These are phyloP conservation scores for Adiantum capillusveneris DNA, from an alignment of 75 land plant genomes.

Conservation along the genomic window DNA sequence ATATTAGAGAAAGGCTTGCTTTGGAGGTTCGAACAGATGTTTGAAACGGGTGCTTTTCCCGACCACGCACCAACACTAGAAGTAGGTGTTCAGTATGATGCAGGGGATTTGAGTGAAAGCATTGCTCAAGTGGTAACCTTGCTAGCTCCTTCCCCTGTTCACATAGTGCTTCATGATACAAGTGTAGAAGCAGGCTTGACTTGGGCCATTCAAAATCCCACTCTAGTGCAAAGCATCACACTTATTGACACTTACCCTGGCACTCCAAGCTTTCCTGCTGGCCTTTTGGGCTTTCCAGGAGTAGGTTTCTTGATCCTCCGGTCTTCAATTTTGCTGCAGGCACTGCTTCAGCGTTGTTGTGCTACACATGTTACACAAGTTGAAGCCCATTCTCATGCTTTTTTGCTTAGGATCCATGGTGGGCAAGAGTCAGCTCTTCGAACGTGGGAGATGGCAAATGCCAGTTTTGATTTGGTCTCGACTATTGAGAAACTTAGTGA, in stretches of 20 bases:
- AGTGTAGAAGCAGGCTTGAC: constrained; percentile 35
- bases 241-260: constrained; percentile 44
- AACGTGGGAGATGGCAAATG: constrained; percentile 46
- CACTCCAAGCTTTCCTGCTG: constrained; percentile 48
- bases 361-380: constrained; percentile 19
- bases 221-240: constrained; percentile 49
- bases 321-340: constrained; percentile 17
- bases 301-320: constrained; percentile 42
- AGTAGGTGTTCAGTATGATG: constrained; percentile 7
- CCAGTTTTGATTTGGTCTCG: constrained; percentile 50
- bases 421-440: constrained; percentile 44
- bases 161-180: constrained; percentile 80
- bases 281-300: constrained; percentile 44
- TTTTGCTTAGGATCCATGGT: constrained; percentile 45
- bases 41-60: constrained; percentile 59
- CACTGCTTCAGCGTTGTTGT: constrained; percentile 48
- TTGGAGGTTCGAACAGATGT: constrained; percentile 73
- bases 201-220: constrained; percentile 47
- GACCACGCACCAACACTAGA: constrained; percentile 7
- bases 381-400: constrained; percentile 50
- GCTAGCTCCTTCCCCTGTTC: constrained; percentile 49
- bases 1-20: constrained; percentile 75
- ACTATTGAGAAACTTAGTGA: constrained; percentile 30
- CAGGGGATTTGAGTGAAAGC: constrained; percentile 34
- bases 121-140: constrained; percentile 54